phyloP scores from a whole-genome alignment of 257 asterid genomes.

The Solanum rostratum region DNA sequence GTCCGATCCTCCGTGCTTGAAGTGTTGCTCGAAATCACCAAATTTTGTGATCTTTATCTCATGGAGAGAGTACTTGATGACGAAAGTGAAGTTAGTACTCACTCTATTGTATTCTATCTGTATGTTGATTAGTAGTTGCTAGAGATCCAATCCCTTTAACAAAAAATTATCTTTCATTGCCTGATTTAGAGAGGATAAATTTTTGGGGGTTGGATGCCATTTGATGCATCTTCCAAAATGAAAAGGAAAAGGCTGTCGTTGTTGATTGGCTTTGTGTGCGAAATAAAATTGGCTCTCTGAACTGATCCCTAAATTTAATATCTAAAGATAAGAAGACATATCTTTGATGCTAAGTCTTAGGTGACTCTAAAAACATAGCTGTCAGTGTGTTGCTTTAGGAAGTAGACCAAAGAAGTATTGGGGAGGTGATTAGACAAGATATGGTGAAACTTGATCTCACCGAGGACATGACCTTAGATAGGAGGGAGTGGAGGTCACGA shows the following conservation, averaged over 20 bases:
- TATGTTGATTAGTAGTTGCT: background rate
- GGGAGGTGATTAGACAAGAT: too few species aligned
- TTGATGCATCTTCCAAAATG: background rate
- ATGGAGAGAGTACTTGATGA: constrained; percentile 97
- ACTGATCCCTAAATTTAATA: background rate
- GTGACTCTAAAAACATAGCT: background rate
- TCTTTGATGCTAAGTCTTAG: background rate
- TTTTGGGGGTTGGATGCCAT: background rate
- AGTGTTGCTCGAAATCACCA: constrained; percentile 82
- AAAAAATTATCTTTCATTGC: background rate
- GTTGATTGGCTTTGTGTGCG: background rate
- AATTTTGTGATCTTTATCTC: constrained; percentile 85
- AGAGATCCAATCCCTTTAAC: background rate
- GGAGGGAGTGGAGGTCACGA: too few species aligned
- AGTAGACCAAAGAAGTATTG: too few species aligned
- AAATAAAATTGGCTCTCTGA: background rate
- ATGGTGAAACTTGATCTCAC: too few species aligned
- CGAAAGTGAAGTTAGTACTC: constrained; percentile 59
- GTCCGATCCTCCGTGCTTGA: constrained; percentile 70
- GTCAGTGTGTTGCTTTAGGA: background rate
- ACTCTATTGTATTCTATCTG: background rate
- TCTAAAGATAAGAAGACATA: background rate
- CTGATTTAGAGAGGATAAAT: background rate
- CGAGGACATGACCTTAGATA: too few species aligned
- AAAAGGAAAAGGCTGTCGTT: background rate